A percentile compares a stretch with the other conserved stretches of the same genome.
These are phyloP conservation scores for Colletotrichum camelliae DNA, from an alignment of 2,329 filamentous ascomycete species.

Conservation along the genomic window DNA sequence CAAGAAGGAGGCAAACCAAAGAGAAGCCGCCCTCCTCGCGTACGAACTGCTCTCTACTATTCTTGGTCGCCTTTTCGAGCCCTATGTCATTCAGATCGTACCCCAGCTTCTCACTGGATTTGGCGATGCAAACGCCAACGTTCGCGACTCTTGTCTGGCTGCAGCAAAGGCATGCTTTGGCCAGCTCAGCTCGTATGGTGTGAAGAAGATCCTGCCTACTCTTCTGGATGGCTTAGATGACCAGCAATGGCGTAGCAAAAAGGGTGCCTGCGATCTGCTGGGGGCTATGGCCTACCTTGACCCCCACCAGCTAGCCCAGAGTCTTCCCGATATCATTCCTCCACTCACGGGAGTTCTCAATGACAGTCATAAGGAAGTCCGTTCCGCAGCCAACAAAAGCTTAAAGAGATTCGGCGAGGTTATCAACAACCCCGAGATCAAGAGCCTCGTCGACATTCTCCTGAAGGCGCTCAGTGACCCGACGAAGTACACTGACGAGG, in stretches of 20 bases:
- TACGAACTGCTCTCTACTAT: conserved; percentile 90
- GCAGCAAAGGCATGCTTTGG: conserved; percentile 95
- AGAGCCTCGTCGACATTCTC: conserved; percentile 86
- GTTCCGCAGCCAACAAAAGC: conserved; percentile 89
- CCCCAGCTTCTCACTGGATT: conserved; percentile 89
- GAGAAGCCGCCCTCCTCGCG: conserved; percentile 86
- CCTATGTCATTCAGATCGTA: conserved; percentile 94
- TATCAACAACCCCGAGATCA: conserved; percentile 97
- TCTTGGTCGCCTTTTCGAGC: conserved; percentile 89
- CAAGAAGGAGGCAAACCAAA: conserved; percentile 88
- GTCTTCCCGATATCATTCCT: conserved; percentile 94
- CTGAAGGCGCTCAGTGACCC: conserved; percentile 97
- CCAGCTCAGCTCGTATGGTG: conserved; percentile 91
- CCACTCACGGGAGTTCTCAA: conserved; percentile 93
- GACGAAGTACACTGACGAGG: conserved; percentile 95
- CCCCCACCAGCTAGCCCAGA: conserved; percentile 90
- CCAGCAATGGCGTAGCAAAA: conserved; percentile 97
- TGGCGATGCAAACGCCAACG: conserved; percentile 85
- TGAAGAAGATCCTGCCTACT: conserved; percentile 92
- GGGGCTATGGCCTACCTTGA: conserved; percentile 99
- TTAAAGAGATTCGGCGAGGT: conserved; percentile 98
- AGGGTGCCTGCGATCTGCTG: conserved; percentile 93
- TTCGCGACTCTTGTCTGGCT: conserved; percentile 90
- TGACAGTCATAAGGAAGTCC: conserved; percentile 97
- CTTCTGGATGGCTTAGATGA: conserved; percentile 92